Percentiles rank a stretch among this genome's conserved stretches.
Conservation (phyloP, 2,329 filamentous ascomycete species). For the Botrytis fragariae region DNA sequence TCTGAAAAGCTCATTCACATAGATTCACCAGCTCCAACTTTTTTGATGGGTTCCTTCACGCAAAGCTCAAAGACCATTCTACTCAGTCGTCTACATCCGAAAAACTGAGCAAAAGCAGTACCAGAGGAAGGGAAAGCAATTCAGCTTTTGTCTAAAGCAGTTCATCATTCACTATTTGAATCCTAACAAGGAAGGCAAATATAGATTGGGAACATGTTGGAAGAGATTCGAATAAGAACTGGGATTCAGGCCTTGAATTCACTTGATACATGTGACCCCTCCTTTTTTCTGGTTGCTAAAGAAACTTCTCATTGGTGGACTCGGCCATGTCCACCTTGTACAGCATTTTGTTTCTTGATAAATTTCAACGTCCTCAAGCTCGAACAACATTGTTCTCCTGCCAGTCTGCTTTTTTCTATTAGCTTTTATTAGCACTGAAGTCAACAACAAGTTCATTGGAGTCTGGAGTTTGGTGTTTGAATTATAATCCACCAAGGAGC, state of each 20-base stretch:
- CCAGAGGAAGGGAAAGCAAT: not conserved
- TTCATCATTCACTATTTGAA: not conserved
- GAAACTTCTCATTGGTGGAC: not conserved
- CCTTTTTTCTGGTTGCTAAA: not conserved
- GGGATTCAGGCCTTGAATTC: not conserved
- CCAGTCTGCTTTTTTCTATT: not conserved
- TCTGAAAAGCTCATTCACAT: not conserved
- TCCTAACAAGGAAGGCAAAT: not conserved
- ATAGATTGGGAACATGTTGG: not conserved
- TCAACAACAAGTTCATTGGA: not conserved
- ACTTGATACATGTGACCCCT: not conserved
- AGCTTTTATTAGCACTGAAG: fast-evolving
- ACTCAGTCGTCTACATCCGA: not conserved
- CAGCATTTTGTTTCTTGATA: not conserved
- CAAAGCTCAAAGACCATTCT: not conserved
- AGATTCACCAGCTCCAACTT: not conserved
- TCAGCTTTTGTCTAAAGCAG: not conserved
- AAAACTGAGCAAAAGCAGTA: not conserved
- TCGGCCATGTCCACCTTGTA: not conserved
- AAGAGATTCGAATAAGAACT: not conserved
- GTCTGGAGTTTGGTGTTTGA: not conserved
- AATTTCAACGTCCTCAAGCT: not conserved
- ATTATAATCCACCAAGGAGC: not conserved
- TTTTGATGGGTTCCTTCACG: not conserved
- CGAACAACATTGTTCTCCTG: not conserved